Evolutionary conservation across 2,329 filamentous ascomycete species (phyloP), one percentile per base, ranked within the genome.

Genomic region (Macrophomina pseudophaseolina): DNA sequence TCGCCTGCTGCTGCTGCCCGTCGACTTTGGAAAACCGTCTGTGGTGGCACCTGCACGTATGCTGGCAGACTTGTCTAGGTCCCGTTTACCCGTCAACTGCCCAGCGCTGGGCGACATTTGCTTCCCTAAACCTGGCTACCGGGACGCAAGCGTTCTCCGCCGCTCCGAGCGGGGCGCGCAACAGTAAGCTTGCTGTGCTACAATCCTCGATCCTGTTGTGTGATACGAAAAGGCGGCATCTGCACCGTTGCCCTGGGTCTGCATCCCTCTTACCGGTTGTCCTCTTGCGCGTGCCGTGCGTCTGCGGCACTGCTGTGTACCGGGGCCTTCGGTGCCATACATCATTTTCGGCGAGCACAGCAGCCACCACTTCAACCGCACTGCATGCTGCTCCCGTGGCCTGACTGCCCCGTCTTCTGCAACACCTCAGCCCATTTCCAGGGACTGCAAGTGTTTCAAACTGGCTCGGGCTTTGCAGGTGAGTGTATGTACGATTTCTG

Each of bases 221-320:
- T 40, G 8, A 28, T 46, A 32, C 28, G 56, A 60, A 23, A 48
- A 38, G 11, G 40, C 56, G 56, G 42, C 42, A 62, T 62, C 58
- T 49, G 18, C 16, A 62, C 58, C 58, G 58, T 35, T 35, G 32
- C 12, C n/a, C 44, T 28, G 58, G 58, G 42, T 38, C 54, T 18
- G 23, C 44, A n/a, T 48, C 58, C 58, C 46, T 35, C 23, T 6
- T 33, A 62, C 58, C 58, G 44, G 44, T 62, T 48, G 58, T 49
- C 58, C 42, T 62, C 58, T 62, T 62, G 44, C 58, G 58, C 58
- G 58, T 59, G 53, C 53, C 35, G 42, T 56, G 53, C 53, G 53
- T 18, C 16, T 46, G 58, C 58, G 49, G 30, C 32, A 44, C 58
- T 59, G 28, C 23, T 54, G 58, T 62, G 42, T 46, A 14, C 40